Evolutionary conservation across 73 alveolate species (phyloP).

Genomic region (Uronychia setigera): DNA sequence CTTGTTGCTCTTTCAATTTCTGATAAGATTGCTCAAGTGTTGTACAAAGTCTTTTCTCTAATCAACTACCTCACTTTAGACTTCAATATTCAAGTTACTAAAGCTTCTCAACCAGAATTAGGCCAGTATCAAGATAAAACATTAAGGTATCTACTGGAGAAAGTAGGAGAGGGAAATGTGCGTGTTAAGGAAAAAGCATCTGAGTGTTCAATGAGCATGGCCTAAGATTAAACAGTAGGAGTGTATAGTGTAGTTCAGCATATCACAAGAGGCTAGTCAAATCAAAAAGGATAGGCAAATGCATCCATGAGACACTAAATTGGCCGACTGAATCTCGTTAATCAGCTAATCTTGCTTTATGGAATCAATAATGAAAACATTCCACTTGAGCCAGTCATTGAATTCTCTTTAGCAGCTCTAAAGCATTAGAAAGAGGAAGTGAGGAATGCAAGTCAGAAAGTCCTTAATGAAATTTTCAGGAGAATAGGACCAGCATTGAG

Average conservation of each 20-base stretch:
- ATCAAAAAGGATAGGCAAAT: slow-evolving; percentile 14
- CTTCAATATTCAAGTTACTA: slow-evolving; percentile 56
- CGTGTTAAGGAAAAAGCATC: slow-evolving; percentile 89
- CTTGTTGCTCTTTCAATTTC: slow-evolving; percentile 79
- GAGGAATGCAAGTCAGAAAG: slow-evolving; percentile 83
- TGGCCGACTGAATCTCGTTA: slow-evolving; percentile 83
- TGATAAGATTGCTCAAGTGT: slow-evolving; percentile 92
- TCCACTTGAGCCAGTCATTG: slow-evolving; percentile 84
- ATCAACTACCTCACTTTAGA: slow-evolving; percentile 62
- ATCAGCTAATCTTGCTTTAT: slow-evolving; percentile 73
- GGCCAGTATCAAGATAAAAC: slow-evolving; percentile 73
- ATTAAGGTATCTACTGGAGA: slow-evolving; percentile 79
- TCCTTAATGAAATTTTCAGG: slow-evolving; percentile 80
- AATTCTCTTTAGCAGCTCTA: slow-evolving; percentile 83
- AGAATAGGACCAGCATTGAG: slow-evolving; percentile 85
- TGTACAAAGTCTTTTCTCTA: slow-evolving; percentile 68
- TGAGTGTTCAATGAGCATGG: slow-evolving; percentile 81
- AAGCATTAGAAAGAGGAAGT: slow-evolving; percentile 87
- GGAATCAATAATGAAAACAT: slow-evolving; percentile 83
- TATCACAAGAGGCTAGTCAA: slow-evolving; percentile 75
- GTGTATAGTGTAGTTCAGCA: slow-evolving; percentile 75
- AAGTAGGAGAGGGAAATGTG: slow-evolving; percentile 91
- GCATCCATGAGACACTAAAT: slow-evolving; percentile 81
- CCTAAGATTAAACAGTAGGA: slow-evolving; percentile 89
- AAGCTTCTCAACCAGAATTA: slow-evolving; percentile 65